phyloP scores from a whole-genome alignment of 2,329 filamentous ascomycete species.

The Phaeoacremonium minimum region DNA sequence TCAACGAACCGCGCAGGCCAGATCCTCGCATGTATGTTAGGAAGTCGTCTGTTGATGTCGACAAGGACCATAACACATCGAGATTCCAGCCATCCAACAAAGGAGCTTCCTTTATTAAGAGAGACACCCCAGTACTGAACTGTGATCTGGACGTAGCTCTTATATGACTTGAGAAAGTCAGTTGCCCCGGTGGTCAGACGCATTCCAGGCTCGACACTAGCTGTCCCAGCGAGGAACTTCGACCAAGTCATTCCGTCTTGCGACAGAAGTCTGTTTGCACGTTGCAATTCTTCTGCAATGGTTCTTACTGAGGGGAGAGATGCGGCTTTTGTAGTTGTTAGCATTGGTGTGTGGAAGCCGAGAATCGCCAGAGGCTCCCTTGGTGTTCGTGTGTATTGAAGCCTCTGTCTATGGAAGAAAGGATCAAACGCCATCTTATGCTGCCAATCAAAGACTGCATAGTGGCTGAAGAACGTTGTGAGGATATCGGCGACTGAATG shows the following conservation, averaged over 20 bases:
- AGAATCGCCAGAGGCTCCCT: conserved; percentile 61
- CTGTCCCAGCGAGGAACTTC: conserved; percentile 24
- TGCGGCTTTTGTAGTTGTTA: conserved; percentile 55
- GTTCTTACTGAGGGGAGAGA: conserved; percentile 47
- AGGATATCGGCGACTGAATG: conserved; percentile 48
- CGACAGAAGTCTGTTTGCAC: conserved; percentile 36
- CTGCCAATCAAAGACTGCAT: conserved; percentile 57
- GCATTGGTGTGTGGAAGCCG: conserved; percentile 55
- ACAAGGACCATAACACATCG: conserved; percentile 53
- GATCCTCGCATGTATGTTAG: conserved; percentile 48
- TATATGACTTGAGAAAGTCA: conserved; percentile 48
- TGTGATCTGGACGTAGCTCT: conserved; percentile 56
- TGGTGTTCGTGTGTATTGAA: conserved; percentile 48
- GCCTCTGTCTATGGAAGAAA: conserved; percentile 44
- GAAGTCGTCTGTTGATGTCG: conserved; percentile 50
- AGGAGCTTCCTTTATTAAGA: conserved; percentile 44
- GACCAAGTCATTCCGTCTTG: conserved; percentile 34
- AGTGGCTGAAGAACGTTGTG: conserved; percentile 58
- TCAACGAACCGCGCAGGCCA: conserved; percentile 59
- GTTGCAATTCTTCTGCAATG: conserved; percentile 45
- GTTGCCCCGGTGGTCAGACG: conserved; percentile 19
- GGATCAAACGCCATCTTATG: conserved; percentile 53
- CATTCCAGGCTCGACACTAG: neutral
- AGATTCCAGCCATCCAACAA: conserved; percentile 62
- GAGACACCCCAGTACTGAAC: conserved; percentile 63